Base-by-base conservation (phyloP, 495 filamentous ascomycete genomes). In the Bathelium albidoporum region DNA sequence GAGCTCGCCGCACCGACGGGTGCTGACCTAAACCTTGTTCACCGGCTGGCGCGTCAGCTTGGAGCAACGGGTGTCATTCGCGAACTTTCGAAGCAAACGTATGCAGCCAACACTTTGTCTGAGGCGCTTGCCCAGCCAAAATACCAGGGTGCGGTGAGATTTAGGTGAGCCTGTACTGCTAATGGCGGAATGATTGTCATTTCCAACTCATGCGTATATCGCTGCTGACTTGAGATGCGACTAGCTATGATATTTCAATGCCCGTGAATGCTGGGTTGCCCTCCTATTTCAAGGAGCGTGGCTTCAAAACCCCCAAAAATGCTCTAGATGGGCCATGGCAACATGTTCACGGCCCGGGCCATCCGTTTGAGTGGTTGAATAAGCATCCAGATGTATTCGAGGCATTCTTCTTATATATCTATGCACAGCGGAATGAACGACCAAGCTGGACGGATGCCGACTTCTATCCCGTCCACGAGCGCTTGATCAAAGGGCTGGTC, bases 391-490 rank as follows among this genome's bases (percentile, higher is more conserved):
- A 49, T 14, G 43, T 49, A n/a, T 20, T 49, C 20, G 11, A 20
- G 10, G 43, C 43, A 3, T 49, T 49, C 43, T 20, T 18, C n/a
- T n/a, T 49, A n/a, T 49, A 49, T 20, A 20, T 49, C 4, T 20
- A 49, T n/a, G 43, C 11, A 49, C 43, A 49, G n/a, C 43, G 43
- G 11, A 20, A 49, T 18, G 43, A 49, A 18, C 55, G 58, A 18
- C 32, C 34, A 24, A 32, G 24, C 39, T 66, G 64, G 60, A 63
- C 62, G 5, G 34, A 39, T 14, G 5, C 5, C 29, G 64, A 63
- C 16, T 41, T 64, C 16, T 64, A 49, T 24, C 65, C 65, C 2
- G 60, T 53, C n/a, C 26, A 36, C 3, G 44, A 62, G 58, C 16
- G 58, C 7, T 41, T 65, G 12, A 20, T 11, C 20, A 29, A 29